A percentile compares a stretch with the other conserved stretches of the same genome.
These are phyloP conservation scores for Ophiorrhiza pumila DNA, from an alignment of 257 asterid species.

Conservation along the genomic window DNA sequence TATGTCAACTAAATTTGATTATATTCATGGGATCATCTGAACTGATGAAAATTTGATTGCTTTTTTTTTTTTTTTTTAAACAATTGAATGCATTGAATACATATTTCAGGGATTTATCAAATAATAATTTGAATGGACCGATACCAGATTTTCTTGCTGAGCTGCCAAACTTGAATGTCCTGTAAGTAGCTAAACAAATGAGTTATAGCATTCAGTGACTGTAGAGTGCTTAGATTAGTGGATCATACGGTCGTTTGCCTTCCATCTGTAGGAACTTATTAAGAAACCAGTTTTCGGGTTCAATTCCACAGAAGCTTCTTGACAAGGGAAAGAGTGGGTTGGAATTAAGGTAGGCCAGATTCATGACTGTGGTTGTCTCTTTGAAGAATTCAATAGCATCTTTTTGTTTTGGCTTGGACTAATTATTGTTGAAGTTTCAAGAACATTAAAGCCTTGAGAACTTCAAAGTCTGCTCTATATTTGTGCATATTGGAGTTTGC, in stretches of 20 bases:
- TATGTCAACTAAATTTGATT: not conserved
- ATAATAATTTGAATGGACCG: constrained; percentile 25
- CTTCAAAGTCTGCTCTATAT: not conserved
- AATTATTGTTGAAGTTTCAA: too few relatives aligned
- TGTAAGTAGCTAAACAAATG: constrained; percentile 20
- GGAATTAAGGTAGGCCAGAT: constrained; percentile 28
- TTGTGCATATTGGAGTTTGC: not conserved
- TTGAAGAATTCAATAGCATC: not conserved
- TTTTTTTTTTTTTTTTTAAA: not conserved
- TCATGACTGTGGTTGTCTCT: not conserved
- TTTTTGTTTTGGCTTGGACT: too few relatives aligned
- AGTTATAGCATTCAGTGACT: too few relatives aligned
- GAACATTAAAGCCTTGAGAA: too few relatives aligned
- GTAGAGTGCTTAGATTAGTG: not conserved
- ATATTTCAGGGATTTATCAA: constrained; percentile 36
- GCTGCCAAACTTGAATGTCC: constrained; percentile 17
- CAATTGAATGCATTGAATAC: constrained; percentile 1
- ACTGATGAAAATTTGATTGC: not conserved
- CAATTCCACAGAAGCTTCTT: constrained; percentile 29
- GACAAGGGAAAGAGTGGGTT: constrained; percentile 21
- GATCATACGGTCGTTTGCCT: not conserved
- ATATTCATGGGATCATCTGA: not conserved
- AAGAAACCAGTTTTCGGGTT: constrained; percentile 35
- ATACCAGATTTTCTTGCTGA: constrained; percentile 30
- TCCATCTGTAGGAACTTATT: constrained; percentile 25